These are phyloP conservation scores for Tulasnella sp. DNA, from an alignment of 768 basidiomycete genomes.

Conservation along the genomic window DNA sequence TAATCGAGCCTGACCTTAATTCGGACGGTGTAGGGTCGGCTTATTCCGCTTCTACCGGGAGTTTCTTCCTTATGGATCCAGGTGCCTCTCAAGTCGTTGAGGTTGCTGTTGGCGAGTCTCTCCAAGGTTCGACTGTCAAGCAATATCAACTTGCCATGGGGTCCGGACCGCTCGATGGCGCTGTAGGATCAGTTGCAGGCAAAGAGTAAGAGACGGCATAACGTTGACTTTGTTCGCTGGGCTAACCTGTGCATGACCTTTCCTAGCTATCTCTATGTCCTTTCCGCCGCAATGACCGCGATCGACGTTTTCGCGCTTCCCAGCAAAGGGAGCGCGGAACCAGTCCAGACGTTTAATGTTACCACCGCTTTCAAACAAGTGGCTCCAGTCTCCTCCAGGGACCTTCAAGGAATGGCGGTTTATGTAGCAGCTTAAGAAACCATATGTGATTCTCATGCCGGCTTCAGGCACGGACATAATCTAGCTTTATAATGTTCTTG, in stretches of 20 bases:
- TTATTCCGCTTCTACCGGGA: conserved; percentile 18
- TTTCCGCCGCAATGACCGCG: background rate
- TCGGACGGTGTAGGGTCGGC: conserved; percentile 8
- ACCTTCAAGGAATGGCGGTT: conserved; percentile 18
- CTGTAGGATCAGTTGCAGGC: background rate
- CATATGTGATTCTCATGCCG: background rate
- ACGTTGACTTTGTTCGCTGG: background rate
- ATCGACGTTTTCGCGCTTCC: background rate
- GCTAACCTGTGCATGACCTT: background rate
- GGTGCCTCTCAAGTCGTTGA: conserved; percentile 7
- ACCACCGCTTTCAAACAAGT: background rate
- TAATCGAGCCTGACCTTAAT: background rate
- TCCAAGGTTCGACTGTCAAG: background rate
- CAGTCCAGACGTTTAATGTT: background rate
- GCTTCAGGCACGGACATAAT: background rate
- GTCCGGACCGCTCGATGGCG: background rate
- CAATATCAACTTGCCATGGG: conserved; percentile 22
- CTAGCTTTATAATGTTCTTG: background rate
- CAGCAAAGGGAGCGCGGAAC: background rate
- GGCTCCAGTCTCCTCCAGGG: background rate
- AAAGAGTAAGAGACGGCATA: background rate
- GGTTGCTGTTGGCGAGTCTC: background rate
- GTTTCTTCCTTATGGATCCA: conserved; percentile 28
- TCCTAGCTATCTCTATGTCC: conserved; percentile 7
- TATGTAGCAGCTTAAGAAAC: background rate